phyloP scores from a whole-genome alignment of 2,329 filamentous ascomycete species.

The Fusarium devonianum region DNA sequence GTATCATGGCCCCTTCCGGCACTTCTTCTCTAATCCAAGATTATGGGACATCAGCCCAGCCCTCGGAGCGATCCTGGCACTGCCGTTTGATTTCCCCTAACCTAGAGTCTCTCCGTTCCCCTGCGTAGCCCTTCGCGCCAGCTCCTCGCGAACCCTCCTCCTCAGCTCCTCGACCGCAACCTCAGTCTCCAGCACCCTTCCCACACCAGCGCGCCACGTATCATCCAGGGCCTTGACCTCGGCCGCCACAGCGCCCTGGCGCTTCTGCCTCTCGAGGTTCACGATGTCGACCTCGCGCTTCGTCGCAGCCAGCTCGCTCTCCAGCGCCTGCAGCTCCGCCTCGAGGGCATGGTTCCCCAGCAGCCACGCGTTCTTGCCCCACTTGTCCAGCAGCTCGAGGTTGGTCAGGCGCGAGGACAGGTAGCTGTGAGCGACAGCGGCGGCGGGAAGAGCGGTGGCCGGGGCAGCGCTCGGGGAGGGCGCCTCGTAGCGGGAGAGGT shows the following conservation, averaged over 20 bases:
- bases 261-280: constrained; percentile 71
- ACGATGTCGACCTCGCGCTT: constrained; percentile 76
- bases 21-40: background rate
- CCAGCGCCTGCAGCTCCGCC: constrained; percentile 67
- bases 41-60: background rate
- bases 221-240: constrained; percentile 80
- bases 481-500: constrained; percentile 83
- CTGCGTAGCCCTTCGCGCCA: constrained; percentile 49
- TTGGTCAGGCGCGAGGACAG: constrained; percentile 59
- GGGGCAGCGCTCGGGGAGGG: constrained; percentile 52
- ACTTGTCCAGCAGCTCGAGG: constrained; percentile 77
- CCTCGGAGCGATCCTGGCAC: background rate
- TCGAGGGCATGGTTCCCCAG: constrained; percentile 84
- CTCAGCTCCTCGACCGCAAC: constrained; percentile 78
- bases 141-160: constrained; percentile 69
- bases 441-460: constrained; percentile 67
- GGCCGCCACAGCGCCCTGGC: constrained; percentile 73
- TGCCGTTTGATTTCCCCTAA: background rate
- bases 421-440: constrained; percentile 61
- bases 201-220: constrained; percentile 80
- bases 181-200: constrained; percentile 84
- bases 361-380: constrained; percentile 92
- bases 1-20: background rate
- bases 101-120: background rate
- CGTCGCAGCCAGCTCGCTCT: constrained; percentile 74